Evolutionary conservation across 2,329 filamentous ascomycete species (phyloP).

Genomic region (Aspergillus sergii): DNA sequence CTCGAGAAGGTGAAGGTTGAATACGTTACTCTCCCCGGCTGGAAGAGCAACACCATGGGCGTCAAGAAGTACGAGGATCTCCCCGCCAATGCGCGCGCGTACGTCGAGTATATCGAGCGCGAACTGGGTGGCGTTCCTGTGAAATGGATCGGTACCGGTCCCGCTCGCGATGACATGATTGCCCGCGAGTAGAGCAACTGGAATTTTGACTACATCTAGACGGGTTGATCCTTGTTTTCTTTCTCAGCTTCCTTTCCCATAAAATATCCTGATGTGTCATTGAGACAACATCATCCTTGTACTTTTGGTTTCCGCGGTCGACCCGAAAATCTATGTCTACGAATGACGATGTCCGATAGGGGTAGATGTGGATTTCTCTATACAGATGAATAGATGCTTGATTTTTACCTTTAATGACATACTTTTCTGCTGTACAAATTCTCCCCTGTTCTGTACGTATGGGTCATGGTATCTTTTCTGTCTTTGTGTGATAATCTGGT

Average conservation of each 20-base stretch:
- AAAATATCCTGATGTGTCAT: neutral
- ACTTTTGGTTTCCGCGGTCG: neutral
- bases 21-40: constrained; percentile 63
- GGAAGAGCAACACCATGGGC: constrained; percentile 63
- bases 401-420: neutral
- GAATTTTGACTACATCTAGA: neutral
- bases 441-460: neutral
- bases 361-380: constrained; percentile 4
- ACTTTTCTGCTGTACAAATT: neutral
- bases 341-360: neutral
- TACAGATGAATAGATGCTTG: constrained; percentile 8
- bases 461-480: neutral
- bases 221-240: constrained; percentile 3
- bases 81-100: constrained; percentile 59
- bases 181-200: constrained; percentile 36
- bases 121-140: constrained; percentile 59
- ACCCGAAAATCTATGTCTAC: neutral
- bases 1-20: constrained; percentile 58
- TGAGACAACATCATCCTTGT: neutral
- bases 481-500: neutral
- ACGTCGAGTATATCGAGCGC: constrained; percentile 64
- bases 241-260: neutral
- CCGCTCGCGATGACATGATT: constrained; percentile 65
- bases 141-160: constrained; percentile 67
- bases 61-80: constrained; percentile 59